phyloP scores from a whole-genome alignment of 208 protist genomes.

The Spongospora subterranea region DNA sequence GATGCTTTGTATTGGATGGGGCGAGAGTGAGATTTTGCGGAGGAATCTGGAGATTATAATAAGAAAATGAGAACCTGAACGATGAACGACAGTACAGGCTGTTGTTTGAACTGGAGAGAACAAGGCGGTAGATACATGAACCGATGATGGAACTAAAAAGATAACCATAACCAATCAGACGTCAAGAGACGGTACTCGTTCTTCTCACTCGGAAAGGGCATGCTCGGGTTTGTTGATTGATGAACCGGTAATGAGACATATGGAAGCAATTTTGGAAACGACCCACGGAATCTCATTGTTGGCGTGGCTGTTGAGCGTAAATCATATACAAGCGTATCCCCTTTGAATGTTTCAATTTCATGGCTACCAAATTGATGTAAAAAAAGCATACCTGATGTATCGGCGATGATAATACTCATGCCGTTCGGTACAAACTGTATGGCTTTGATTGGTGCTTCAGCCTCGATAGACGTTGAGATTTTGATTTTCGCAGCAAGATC shows the following conservation, averaged over 20 bases:
- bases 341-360: background rate
- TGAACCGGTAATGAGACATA: background rate
- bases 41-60: no score
- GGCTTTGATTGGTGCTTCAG: background rate
- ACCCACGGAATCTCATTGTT: background rate
- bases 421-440: background rate
- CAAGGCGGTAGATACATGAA: background rate
- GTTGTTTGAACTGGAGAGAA: slow-evolving; percentile 3
- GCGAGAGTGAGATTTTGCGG: no score
- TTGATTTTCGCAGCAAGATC: background rate
- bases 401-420: background rate
- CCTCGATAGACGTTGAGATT: background rate
- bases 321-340: background rate
- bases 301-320: background rate
- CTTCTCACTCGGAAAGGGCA: no score
- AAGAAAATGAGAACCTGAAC: no score
- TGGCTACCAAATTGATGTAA: background rate
- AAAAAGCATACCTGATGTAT: background rate
- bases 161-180: background rate
- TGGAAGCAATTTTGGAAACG: background rate
- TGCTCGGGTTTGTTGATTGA: background rate
- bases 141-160: background rate
- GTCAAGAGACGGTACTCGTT: no score
- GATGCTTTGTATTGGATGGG: no score
- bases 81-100: no score